These are phyloP conservation scores for Paramyrothecium sp. DNA, from an alignment of 2,329 filamentous ascomycete species.

Conservation along the genomic window DNA sequence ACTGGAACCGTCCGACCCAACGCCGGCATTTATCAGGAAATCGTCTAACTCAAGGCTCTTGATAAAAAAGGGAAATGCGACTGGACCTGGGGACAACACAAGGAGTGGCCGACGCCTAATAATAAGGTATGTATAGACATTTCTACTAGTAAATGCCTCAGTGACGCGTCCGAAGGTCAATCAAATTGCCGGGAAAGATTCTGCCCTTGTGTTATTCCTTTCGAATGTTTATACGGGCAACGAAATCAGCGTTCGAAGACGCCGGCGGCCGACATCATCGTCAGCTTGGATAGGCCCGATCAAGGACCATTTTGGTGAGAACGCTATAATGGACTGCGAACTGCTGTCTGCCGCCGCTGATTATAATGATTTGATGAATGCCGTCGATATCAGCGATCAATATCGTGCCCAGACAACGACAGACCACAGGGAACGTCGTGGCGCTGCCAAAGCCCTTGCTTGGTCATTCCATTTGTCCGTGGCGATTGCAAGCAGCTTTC, in stretches of 20 bases:
- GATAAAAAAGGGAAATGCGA: not conserved
- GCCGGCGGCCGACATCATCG: not conserved
- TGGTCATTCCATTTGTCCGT: not conserved
- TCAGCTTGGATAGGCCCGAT: not conserved
- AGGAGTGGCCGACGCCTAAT: not conserved
- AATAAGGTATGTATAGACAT: not conserved
- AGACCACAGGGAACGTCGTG: not conserved
- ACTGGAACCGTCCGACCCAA: conserved; percentile 1
- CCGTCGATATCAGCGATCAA: conserved; percentile 1
- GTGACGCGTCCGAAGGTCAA: not conserved
- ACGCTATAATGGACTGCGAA: not conserved
- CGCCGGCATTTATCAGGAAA: not conserved
- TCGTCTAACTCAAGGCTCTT: not conserved
- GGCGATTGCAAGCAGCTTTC: not conserved
- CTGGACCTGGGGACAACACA: not conserved
- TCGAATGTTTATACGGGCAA: not conserved
- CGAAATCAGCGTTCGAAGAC: not conserved
- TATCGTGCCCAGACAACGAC: not conserved
- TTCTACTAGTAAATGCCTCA: not conserved
- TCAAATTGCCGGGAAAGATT: not conserved
- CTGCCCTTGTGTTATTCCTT: not conserved
- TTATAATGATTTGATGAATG: not conserved
- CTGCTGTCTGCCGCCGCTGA: not conserved
- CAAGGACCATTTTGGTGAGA: not conserved
- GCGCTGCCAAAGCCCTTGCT: not conserved